These are phyloP conservation scores for Fusarium kyushuense DNA, from an alignment of 2,329 filamentous ascomycete species.

Conservation along the genomic window DNA sequence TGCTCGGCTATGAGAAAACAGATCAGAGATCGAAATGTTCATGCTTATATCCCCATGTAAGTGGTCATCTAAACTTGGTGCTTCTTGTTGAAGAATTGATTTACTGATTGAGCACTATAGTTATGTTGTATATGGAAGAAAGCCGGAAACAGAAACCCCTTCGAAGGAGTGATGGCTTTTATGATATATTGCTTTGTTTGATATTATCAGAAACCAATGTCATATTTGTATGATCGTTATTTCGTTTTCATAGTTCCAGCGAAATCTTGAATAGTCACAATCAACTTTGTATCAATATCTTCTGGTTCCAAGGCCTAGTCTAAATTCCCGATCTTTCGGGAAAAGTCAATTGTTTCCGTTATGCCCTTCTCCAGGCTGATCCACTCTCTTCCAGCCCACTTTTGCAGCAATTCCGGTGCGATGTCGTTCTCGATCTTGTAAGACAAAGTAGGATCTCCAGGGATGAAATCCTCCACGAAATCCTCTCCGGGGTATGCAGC, in stretches of 20 bases:
- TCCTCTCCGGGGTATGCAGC: slow-evolving; percentile 14
- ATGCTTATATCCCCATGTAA: slow-evolving; percentile 33
- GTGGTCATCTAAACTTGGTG: rapidly evolving
- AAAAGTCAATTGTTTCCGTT: slow-evolving; percentile 24
- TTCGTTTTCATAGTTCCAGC: too few species aligned
- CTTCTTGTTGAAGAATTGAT: neutral
- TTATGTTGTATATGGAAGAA: slow-evolving; percentile 15
- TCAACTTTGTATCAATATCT: too few species aligned
- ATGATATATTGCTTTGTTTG: neutral
- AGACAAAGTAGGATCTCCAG: slow-evolving; percentile 19
- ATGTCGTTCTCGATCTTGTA: slow-evolving; percentile 37
- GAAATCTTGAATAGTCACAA: too few species aligned
- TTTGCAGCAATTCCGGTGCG: slow-evolving; percentile 19
- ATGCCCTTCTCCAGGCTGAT: slow-evolving; percentile 22
- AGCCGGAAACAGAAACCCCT: neutral
- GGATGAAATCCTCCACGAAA: slow-evolving; percentile 29
- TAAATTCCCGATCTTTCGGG: slow-evolving; percentile 7
- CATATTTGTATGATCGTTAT: too few species aligned
- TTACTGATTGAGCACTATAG: rapidly evolving
- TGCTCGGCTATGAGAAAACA: slow-evolving; percentile 26
- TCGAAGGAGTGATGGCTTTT: neutral
- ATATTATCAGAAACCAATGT: too few species aligned
- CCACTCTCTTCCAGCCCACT: slow-evolving; percentile 41
- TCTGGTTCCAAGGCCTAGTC: neutral
- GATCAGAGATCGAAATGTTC: slow-evolving; percentile 14